Evolutionary conservation across 1,139 yeast species (phyloP), one percentile per base, ranked within the genome.

Genomic region (Diutina neorugosa): DNA sequence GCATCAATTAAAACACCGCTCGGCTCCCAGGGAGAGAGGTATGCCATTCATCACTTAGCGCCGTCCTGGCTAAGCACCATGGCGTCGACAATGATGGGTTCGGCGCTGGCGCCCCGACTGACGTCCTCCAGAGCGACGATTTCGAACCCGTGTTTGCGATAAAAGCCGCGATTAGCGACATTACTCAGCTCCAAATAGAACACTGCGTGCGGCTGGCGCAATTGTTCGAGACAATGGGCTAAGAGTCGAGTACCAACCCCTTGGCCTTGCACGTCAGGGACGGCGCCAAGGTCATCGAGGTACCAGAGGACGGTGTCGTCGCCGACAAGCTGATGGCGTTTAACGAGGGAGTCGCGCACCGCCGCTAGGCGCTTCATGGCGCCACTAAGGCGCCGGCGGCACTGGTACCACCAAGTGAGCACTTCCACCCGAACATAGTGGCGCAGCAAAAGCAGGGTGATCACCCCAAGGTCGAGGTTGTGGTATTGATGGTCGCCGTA

Each of bases 241-340:
- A 71, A 61, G 53, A 71, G 62, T 53, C 64, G 60, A 58, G 65
- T 67, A 52, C 74, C 76, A 55, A 71, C 63, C 7, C 75, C 73
- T 55, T 68, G 68, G 53, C 76, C 76, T 57, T 69, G 65, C 70
- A 69, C 69, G 18, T 69, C 60, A 14, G 76, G 76, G 52, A 70
- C 62, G 47, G 71, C 67, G 37, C 75, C 74, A 55, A 71, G 63
- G 59, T 71, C 76, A 60, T 68, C 65, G 55, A 71, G 65, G 59
- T 71, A 71, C 76, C 76, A 71, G 54, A 71, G 65, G 47, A 56
- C 53, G 54, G 63, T 60, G 43, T 57, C 58, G 19, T 54, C 53
- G 50, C 51, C 56, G 44, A 55, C 53, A 41, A 56, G 44, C 23
- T 58, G 55, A 43, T 54, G 56, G 54, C 56, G 59, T 53, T 66